Conservation (phyloP, 148 eudicot genomes). For the Limonium bicolor region DNA sequence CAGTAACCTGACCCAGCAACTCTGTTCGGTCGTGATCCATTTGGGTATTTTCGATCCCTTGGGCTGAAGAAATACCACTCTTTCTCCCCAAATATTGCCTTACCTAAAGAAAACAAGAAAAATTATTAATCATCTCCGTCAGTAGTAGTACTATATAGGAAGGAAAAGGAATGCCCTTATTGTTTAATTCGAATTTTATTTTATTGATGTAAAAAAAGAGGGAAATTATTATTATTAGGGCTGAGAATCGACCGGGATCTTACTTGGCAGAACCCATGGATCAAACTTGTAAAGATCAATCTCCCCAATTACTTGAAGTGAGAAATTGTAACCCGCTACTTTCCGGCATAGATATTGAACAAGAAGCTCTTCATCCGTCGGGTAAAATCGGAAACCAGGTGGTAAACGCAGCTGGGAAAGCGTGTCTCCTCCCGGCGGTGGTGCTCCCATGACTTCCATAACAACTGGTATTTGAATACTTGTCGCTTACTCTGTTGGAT, state of each 20-base stretch:
- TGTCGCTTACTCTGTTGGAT: too few species aligned
- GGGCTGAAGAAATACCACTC: conserved; percentile 88
- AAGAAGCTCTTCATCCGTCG: conserved; percentile 29
- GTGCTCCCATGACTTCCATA: too few species aligned
- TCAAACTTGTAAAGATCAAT: conserved; percentile 26
- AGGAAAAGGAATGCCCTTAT: background rate
- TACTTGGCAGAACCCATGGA: conserved; percentile 31
- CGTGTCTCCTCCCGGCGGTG: conserved; percentile 5
- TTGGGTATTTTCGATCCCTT: conserved; percentile 67
- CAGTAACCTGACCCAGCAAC: conserved; percentile 78
- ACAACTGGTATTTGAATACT: too few species aligned
- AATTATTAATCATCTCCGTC: background rate
- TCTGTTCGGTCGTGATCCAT: conserved; percentile 71
- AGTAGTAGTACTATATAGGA: too few species aligned
- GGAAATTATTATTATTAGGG: background rate
- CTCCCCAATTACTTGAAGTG: conserved; percentile 15
- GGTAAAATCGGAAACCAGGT: conserved; percentile 30
- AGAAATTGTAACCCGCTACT: conserved; percentile 16
- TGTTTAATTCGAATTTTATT: background rate
- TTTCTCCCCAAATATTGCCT: conserved; percentile 63
- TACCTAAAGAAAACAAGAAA: conserved; percentile 16
- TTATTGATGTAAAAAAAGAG: background rate
- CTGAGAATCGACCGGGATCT: too few species aligned
- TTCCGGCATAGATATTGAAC: conserved; percentile 21
- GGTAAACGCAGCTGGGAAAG: conserved; percentile 18